A percentile compares a stretch with the other conserved stretches of the same genome.
Conservation (phyloP, 106 monocot genomes). For the Xerophyta viscosa region DNA sequence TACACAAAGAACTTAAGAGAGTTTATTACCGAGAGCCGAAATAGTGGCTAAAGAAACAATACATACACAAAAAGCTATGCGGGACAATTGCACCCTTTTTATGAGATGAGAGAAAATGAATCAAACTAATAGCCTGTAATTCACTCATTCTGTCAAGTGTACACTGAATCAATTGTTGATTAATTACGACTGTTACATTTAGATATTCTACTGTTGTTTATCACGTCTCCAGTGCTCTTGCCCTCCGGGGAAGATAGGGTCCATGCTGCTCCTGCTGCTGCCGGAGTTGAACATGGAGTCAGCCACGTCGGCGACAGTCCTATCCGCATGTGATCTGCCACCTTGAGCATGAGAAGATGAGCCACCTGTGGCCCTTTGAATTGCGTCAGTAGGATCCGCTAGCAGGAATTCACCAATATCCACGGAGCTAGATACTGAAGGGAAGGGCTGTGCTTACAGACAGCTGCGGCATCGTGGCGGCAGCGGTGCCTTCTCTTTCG, state of each 20-base stretch:
- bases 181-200: neutral
- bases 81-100: too few relatives aligned
- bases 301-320: slow-evolving; percentile 15
- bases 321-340: slow-evolving; percentile 9
- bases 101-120: too few relatives aligned
- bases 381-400: too few relatives aligned
- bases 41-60: too few relatives aligned
- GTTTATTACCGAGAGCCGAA: too few relatives aligned
- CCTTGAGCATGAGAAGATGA: neutral
- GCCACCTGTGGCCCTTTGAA: too few relatives aligned
- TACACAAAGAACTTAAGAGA: too few relatives aligned
- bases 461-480: neutral
- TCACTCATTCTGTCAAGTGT: too few relatives aligned
- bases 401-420: too few relatives aligned
- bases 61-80: too few relatives aligned
- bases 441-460: neutral
- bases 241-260: slow-evolving; percentile 11
- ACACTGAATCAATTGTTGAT: too few relatives aligned
- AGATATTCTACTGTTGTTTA: neutral
- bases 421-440: neutral
- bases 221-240: slow-evolving; percentile 2
- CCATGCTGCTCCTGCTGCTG: slow-evolving; percentile 12
- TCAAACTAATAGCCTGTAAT: too few relatives aligned
- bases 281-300: slow-evolving; percentile 24
- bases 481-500: neutral